These are phyloP conservation scores for Vitis amurensis DNA, from an alignment of 164 flowering plant genomes.

Conservation along the genomic window DNA sequence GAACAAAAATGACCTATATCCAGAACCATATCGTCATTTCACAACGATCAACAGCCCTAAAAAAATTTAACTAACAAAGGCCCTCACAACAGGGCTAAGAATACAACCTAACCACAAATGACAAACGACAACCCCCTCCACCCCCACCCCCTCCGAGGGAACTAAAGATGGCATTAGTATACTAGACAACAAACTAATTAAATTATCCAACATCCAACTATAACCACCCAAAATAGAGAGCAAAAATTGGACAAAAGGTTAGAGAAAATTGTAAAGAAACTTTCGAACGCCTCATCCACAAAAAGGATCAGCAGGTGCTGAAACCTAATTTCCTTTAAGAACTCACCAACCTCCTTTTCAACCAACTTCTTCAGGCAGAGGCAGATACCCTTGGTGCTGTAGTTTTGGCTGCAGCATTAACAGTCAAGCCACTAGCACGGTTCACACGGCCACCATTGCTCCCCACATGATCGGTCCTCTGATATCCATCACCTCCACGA, in stretches of 20 bases:
- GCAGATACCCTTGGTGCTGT: slow-evolving; percentile 42
- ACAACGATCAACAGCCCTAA: no score
- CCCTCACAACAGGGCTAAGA: no score
- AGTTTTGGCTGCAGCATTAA: slow-evolving; percentile 28
- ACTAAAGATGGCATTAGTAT: neutral
- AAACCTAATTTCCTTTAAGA: neutral
- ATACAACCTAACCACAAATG: no score
- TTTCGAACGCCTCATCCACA: neutral
- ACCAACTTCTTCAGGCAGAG: slow-evolving; percentile 31
- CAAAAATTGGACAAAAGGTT: neutral
- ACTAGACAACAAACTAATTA: neutral
- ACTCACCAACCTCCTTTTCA: neutral
- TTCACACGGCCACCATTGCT: slow-evolving; percentile 36
- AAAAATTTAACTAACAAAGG: no score
- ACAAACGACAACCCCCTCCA: no score
- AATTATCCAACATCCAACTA: neutral
- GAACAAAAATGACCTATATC: no score
- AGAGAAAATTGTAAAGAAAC: neutral
- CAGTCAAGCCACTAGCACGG: slow-evolving; percentile 32
- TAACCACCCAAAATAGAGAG: neutral
- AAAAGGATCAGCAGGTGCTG: neutral
- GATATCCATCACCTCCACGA: slow-evolving; percentile 49
- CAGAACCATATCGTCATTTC: no score
- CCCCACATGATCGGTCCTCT: slow-evolving; percentile 31
- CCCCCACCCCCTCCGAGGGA: neutral